phyloP scores from a whole-genome alignment of 2,329 filamentous ascomycete genomes.

The Bipolaris victoriae region DNA sequence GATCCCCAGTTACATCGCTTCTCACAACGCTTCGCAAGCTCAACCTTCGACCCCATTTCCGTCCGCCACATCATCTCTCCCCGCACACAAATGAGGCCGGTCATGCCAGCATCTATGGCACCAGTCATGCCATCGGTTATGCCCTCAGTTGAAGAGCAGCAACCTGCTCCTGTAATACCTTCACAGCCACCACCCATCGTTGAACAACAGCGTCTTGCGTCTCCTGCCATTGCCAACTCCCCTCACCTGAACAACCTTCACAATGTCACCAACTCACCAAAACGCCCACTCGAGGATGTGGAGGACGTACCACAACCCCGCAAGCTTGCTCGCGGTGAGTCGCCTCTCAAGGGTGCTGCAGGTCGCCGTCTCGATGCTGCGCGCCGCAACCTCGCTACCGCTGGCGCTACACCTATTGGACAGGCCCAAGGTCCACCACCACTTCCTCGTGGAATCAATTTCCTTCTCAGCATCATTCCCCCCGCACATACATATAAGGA shows the following conservation, averaged over 20 bases:
- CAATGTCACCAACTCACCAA: constrained; percentile 51
- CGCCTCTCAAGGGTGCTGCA: constrained; percentile 88
- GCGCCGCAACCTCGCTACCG: constrained; percentile 52
- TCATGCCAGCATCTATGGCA: constrained; percentile 38
- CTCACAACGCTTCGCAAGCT: constrained; percentile 70
- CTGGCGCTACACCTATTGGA: constrained; percentile 36
- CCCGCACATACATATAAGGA: constrained; percentile 73
- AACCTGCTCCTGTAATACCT: neutral
- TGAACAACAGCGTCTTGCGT: constrained; percentile 33
- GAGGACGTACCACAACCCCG: constrained; percentile 80
- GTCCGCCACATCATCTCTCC: constrained; percentile 86
- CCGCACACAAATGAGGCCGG: constrained; percentile 71
- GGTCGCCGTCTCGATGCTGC: constrained; percentile 84
- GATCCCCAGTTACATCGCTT: constrained; percentile 81
- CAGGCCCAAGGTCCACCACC: constrained; percentile 59
- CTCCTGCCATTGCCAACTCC: constrained; percentile 39
- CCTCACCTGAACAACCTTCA: constrained; percentile 36
- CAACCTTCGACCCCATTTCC: constrained; percentile 78
- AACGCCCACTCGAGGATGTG: constrained; percentile 60
- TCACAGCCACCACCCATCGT: constrained; percentile 14
- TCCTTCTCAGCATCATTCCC: constrained; percentile 73
- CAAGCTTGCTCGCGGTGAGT: constrained; percentile 87
- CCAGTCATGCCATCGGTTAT: constrained; percentile 35
- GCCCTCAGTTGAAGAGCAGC: constrained; percentile 40
- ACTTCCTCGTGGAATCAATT: constrained; percentile 68